Evolutionary conservation across 192 early-diverging fungal species (phyloP), one percentile per base, ranked within the genome.

Genomic region (Podila verticillata): DNA sequence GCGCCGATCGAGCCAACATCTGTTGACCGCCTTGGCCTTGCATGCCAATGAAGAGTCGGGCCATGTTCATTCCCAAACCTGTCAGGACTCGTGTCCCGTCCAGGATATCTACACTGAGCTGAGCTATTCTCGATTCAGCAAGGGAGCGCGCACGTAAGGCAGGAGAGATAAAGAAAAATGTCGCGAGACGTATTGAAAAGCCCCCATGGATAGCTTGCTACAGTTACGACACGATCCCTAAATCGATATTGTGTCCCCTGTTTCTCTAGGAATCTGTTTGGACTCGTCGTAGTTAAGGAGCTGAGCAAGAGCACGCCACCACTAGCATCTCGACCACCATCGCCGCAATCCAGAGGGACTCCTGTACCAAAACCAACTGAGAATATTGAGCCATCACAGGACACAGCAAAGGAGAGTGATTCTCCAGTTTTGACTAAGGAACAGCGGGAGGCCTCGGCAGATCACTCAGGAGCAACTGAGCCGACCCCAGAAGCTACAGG

Each of bases 21-120:
- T 54, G 39, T 44, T 44, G 39, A 44, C 13, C 51, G 24, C 51
- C 2, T 54, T 26, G 20, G 51, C n/a, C 2, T 54, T 54, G 51
- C 51, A 54, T 54, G 12, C 51, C 3, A 47, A 9, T 47, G 51
- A 54, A 79, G 28, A 39, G 12, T 64, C 69, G 20, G 47, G 26
- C 3, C 77, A 72, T 65, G 70, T 80, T 9, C 77, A 80, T 56
- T 72, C 77, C 8, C 70, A 80, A 47, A 29, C 70, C 2, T 80
- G 77, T 65, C 51, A 51, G 6, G 77, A 80, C 29, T 80, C 70
- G n/a, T 80, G 77, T 58, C 77, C 77, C 9, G 77, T 80, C 7
- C 77, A 80, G 57, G 77, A 80, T 28, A 63, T 72, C 30, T 80
- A 80, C 26, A 80, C 77, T 1, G 77, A 80, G 44, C 29, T 60